phyloP scores from a whole-genome alignment of 306 rosid species.

The Prunus mongolica region DNA sequence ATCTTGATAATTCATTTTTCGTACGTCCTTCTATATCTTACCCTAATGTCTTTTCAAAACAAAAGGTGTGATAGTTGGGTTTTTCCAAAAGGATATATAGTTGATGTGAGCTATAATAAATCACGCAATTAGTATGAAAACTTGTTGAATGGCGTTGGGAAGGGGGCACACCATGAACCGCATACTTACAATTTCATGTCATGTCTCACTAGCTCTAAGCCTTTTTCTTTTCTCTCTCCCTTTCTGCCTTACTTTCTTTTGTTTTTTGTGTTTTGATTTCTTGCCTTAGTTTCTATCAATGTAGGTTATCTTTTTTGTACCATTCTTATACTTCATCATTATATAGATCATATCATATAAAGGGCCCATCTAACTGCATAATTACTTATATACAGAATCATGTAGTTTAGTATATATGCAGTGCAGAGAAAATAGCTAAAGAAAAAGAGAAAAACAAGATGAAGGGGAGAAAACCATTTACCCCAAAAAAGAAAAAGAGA shows the following conservation, averaged over 20 bases:
- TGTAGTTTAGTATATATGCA: too few relatives aligned
- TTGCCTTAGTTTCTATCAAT: too few relatives aligned
- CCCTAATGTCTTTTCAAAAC: not conserved
- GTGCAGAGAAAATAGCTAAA: not conserved
- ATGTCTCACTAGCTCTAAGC: not conserved
- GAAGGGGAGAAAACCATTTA: not conserved
- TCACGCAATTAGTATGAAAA: constrained; percentile 4
- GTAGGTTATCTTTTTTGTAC: too few relatives aligned
- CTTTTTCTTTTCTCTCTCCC: too few relatives aligned
- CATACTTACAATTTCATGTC: not conserved
- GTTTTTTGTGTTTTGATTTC: not conserved
- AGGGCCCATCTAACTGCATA: too few relatives aligned
- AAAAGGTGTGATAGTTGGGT: not conserved
- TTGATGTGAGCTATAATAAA: constrained; percentile 4
- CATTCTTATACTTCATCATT: too few relatives aligned
- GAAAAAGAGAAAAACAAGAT: not conserved
- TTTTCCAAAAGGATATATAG: not conserved
- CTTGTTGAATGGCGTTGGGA: not conserved
- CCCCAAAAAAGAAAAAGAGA: not conserved
- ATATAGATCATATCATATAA: too few relatives aligned
- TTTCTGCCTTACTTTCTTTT: not conserved
- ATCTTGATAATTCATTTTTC: not conserved
- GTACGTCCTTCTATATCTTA: not conserved
- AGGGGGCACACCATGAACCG: constrained; percentile 8
- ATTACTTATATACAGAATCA: too few relatives aligned